A percentile compares a stretch with the other conserved stretches of the same genome.
Evolutionary conservation across 306 rosid species (phyloP).

Genomic region (Vicia villosa): DNA sequence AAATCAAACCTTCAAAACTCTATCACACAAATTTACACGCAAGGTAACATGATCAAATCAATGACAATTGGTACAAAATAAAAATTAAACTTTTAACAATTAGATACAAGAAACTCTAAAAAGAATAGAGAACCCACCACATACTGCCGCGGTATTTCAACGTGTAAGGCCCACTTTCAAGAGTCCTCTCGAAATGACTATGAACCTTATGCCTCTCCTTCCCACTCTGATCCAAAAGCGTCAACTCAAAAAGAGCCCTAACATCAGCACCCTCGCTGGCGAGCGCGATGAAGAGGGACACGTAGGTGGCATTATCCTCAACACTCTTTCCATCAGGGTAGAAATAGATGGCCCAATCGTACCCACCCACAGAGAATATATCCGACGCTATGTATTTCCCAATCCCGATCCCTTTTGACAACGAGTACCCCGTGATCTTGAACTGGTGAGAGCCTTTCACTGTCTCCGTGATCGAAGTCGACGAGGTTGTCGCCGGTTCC

Average conservation of each 20-base stretch:
- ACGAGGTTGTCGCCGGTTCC: conserved; percentile 60
- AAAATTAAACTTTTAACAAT: not conserved
- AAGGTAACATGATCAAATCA: conserved; percentile 9
- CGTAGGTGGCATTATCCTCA: conserved; percentile 82
- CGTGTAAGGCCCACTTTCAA: conserved; percentile 87
- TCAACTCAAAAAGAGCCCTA: conserved; percentile 82
- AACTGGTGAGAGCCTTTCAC: conserved; percentile 78
- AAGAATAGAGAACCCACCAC: conserved; percentile 57
- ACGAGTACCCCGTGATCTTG: conserved; percentile 74
- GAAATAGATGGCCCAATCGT: conserved; percentile 87
- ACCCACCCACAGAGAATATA: conserved; percentile 79
- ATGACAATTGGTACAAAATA: too few relatives aligned
- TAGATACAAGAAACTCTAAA: not conserved
- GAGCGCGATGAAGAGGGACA: conserved; percentile 84
- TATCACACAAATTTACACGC: not conserved
- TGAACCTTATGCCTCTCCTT: conserved; percentile 90
- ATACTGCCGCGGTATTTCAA: conserved; percentile 92
- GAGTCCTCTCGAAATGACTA: conserved; percentile 84
- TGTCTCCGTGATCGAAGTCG: conserved; percentile 76
- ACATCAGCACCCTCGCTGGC: conserved; percentile 92
- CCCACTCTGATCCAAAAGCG: conserved; percentile 94
- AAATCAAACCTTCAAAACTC: not conserved
- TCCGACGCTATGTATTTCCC: conserved; percentile 81
- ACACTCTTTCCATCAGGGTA: conserved; percentile 89
- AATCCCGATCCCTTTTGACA: conserved; percentile 78